These are phyloP conservation scores for Friedmanniomyces endolithicus DNA, from an alignment of 495 filamentous ascomycete genomes.

Conservation along the genomic window DNA sequence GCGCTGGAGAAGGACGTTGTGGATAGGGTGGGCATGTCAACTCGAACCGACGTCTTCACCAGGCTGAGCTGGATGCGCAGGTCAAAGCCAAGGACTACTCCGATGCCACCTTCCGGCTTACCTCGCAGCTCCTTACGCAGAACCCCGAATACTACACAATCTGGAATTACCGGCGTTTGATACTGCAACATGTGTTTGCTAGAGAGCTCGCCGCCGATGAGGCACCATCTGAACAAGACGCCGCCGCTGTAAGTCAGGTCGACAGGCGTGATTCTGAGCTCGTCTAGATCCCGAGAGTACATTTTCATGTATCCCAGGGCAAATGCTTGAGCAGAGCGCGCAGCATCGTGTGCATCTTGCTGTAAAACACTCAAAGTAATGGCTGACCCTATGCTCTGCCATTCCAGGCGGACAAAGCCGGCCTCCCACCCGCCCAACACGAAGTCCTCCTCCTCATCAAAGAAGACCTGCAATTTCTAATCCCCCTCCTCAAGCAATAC, in stretches of 20 bases:
- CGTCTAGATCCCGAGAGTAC: too few relatives aligned
- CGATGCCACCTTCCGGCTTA: slow-evolving; percentile 55
- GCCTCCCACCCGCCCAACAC: slow-evolving; percentile 7
- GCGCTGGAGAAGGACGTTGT: slow-evolving; percentile 55
- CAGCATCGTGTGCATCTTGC: too few relatives aligned
- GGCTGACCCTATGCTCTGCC: too few relatives aligned
- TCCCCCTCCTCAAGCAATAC: slow-evolving; percentile 68
- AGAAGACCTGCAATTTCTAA: slow-evolving; percentile 62
- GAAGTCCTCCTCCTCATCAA: slow-evolving; percentile 33
- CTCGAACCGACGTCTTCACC: too few relatives aligned
- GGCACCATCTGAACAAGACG: neutral
- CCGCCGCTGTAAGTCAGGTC: neutral
- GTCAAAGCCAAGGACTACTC: slow-evolving; percentile 49
- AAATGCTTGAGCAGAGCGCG: too few relatives aligned
- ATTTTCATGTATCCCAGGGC: too few relatives aligned
- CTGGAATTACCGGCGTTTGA: slow-evolving; percentile 85
- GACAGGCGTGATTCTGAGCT: too few relatives aligned
- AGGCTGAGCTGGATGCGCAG: slow-evolving; percentile 23
- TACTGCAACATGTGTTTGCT: slow-evolving; percentile 39
- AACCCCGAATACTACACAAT: slow-evolving; percentile 98
- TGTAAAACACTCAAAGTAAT: too few relatives aligned
- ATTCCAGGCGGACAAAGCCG: neutral
- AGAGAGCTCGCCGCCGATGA: neutral
- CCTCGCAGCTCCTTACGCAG: slow-evolving; percentile 62
- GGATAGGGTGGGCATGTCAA: slow-evolving; percentile 36